These are phyloP conservation scores for Scenedesmus sp. DNA, from an alignment of 163 green algal species.

Conservation along the genomic window DNA sequence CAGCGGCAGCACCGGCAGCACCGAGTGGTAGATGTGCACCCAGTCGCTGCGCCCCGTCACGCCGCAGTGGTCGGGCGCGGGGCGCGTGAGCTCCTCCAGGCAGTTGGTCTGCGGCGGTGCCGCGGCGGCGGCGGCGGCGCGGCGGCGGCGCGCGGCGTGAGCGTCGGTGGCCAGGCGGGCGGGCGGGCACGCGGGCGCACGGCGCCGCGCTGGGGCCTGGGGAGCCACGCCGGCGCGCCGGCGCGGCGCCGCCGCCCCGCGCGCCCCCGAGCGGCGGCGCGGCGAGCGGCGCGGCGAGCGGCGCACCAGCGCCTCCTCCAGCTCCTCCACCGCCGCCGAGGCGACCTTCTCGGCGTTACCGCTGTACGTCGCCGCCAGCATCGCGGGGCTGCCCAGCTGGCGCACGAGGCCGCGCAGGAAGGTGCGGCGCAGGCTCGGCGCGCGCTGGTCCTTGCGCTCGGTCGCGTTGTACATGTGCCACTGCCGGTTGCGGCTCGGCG, in stretches of 20 bases:
- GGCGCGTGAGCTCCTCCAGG: conserved; percentile 65
- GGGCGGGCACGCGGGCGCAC: no score
- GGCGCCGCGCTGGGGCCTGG: no score
- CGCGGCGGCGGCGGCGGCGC: background rate
- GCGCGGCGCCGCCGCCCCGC: background rate
- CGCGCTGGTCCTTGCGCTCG: conserved; percentile 47
- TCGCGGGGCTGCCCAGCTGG: conserved; percentile 58
- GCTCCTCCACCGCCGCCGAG: conserved; percentile 77
- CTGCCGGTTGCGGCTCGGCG: conserved; percentile 85
- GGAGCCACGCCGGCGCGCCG: conserved; percentile 18
- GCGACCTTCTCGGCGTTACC: conserved; percentile 70
- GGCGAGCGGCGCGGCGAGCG: background rate
- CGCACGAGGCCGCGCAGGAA: conserved; percentile 73
- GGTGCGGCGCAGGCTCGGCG: conserved; percentile 67
- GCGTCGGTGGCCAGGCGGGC: no score
- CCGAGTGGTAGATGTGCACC: conserved; percentile 83
- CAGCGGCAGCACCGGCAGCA: conserved; percentile 79
- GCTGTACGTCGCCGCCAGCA: conserved; percentile 80
- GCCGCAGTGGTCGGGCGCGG: conserved; percentile 46
- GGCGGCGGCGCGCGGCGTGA: no score
- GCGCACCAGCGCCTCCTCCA: conserved; percentile 74
- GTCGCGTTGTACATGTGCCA: conserved; percentile 83
- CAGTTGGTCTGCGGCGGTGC: conserved; percentile 47
- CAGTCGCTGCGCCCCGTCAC: conserved; percentile 73
- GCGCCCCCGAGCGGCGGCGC: no score